These are phyloP conservation scores for Fallopia convolvulus DNA, from an alignment of 148 eudicot genomes.

Conservation along the genomic window DNA sequence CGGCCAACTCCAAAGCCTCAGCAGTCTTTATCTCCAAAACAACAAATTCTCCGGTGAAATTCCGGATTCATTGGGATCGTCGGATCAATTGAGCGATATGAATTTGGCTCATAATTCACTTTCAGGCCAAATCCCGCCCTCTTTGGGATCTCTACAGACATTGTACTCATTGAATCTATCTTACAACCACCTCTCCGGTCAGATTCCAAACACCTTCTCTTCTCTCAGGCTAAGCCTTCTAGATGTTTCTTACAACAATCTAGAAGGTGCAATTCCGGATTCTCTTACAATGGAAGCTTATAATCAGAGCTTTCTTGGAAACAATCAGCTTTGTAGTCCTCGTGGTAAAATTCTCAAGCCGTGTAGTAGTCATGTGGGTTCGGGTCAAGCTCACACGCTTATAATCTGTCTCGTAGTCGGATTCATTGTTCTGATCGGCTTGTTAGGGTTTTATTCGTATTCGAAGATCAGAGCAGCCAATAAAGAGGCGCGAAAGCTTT, in stretches of 20 bases:
- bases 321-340: conserved; percentile 67
- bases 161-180: conserved; percentile 70
- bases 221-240: conserved; percentile 58
- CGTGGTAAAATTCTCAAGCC: conserved; percentile 26
- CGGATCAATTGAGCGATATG: conserved; percentile 46
- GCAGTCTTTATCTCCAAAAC: conserved; percentile 39
- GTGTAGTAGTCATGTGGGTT: conserved; percentile 27
- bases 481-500: conserved; percentile 22
- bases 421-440: conserved; percentile 23
- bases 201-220: conserved; percentile 49
- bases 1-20: conserved; percentile 39
- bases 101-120: conserved; percentile 55
- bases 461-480: conserved; percentile 22
- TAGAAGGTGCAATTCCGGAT: conserved; percentile 60
- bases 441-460: conserved; percentile 29
- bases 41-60: conserved; percentile 60
- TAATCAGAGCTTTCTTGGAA: conserved; percentile 62
- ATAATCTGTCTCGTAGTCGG: conserved; percentile 37
- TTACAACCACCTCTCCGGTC: conserved; percentile 53
- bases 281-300: conserved; percentile 45
- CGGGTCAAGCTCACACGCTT: conserved; percentile 19
- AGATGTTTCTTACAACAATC: conserved; percentile 61
- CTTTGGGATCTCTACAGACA: conserved; percentile 53
- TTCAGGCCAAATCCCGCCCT: conserved; percentile 51
- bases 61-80: conserved; percentile 52